Conservation (phyloP, 1,139 yeast genomes). For the Nematodospora anomalae region DNA sequence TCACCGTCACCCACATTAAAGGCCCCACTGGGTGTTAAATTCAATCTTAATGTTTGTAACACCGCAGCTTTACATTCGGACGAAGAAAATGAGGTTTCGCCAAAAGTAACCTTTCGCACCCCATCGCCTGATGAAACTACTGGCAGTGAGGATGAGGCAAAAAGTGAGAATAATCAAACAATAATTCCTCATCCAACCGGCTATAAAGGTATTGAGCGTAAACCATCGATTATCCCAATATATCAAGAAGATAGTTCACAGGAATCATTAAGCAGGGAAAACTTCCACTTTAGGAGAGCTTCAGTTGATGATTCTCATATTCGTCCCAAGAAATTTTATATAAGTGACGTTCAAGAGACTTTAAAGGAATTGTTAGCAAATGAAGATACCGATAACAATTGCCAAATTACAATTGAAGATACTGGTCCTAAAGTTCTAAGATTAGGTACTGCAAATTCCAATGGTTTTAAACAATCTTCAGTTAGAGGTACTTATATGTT, state of each 20-base stretch:
- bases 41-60: constrained; percentile 8
- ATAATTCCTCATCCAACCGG: constrained; percentile 9
- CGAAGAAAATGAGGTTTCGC: constrained; percentile 7
- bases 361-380: constrained; percentile 64
- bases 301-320: constrained; percentile 61
- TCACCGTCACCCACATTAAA: constrained; percentile 10
- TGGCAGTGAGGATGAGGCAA: constrained; percentile 2
- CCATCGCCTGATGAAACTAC: neutral
- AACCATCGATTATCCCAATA: constrained; percentile 38
- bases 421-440: constrained; percentile 87
- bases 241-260: constrained; percentile 22
- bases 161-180: constrained; percentile 2
- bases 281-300: constrained; percentile 48
- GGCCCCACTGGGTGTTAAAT: constrained; percentile 5
- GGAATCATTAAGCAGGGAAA: constrained; percentile 15
- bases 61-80: constrained; percentile 9
- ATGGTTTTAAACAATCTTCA: constrained; percentile 71
- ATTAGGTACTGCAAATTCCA: constrained; percentile 81
- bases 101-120: neutral
- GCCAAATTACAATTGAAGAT: constrained; percentile 90
- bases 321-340: constrained; percentile 59
- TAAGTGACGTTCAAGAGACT: constrained; percentile 74
- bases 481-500: constrained; percentile 91
- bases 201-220: constrained; percentile 14
- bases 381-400: constrained; percentile 87